Evolutionary conservation across 192 early-diverging fungal species (phyloP).

Genomic region (Coemansia sp.): DNA sequence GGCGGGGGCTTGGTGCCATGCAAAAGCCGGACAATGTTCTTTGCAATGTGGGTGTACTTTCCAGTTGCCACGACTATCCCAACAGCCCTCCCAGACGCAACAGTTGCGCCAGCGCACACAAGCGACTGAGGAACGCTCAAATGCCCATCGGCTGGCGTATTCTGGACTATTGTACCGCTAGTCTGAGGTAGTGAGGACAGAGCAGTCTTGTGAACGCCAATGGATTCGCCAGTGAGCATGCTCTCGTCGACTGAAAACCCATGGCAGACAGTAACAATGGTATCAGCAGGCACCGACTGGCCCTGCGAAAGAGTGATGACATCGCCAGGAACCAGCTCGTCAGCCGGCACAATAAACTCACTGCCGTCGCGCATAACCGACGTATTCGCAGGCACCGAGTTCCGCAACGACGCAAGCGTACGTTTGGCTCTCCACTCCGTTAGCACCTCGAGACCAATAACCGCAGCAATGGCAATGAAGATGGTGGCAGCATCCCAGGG

Average conservation of each 20-base stretch:
- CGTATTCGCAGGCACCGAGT: slow-evolving; percentile 38
- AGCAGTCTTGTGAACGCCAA: slow-evolving; percentile 30
- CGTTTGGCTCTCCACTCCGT: slow-evolving; percentile 41
- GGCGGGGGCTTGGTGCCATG: slow-evolving; percentile 10
- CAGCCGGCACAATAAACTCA: slow-evolving; percentile 29
- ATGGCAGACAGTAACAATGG: slow-evolving; percentile 69
- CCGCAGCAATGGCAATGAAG: slow-evolving; percentile 17
- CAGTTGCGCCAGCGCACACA: slow-evolving; percentile 42
- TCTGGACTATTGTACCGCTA: background rate
- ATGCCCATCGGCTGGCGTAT: slow-evolving; percentile 1
- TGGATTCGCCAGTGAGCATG: slow-evolving; percentile 86
- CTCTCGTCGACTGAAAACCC: slow-evolving; percentile 82
- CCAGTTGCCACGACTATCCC: slow-evolving; percentile 42
- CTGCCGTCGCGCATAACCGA: slow-evolving; percentile 34
- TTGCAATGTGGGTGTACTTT: slow-evolving; percentile 20
- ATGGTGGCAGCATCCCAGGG: slow-evolving; percentile 35
- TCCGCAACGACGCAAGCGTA: slow-evolving; percentile 27
- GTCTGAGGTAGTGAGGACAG: slow-evolving; percentile 3
- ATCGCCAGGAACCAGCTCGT: slow-evolving; percentile 63
- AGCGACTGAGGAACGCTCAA: slow-evolving; percentile 13
- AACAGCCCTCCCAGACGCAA: slow-evolving; percentile 31
- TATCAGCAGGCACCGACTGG: slow-evolving; percentile 89
- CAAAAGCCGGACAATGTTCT: slow-evolving; percentile 11
- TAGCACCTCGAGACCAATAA: slow-evolving; percentile 20
- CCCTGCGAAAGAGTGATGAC: slow-evolving; percentile 81